These are phyloP conservation scores for Theileria sp. DNA, from an alignment of 169 alveolate species.

Conservation along the genomic window DNA sequence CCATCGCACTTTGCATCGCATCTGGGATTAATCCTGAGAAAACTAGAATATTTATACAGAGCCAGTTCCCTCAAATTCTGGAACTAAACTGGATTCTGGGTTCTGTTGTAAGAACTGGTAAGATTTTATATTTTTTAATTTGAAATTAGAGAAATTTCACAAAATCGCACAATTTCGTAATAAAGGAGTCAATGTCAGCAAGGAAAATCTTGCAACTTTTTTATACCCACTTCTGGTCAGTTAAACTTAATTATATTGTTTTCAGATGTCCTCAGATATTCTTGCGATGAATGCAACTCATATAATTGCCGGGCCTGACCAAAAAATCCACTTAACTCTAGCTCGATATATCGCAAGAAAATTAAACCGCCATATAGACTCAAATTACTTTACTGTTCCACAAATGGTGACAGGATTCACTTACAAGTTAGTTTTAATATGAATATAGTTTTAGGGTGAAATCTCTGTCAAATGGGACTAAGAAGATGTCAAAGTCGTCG, in stretches of 20 bases:
- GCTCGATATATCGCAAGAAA: constrained; percentile 48
- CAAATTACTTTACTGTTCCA: constrained; percentile 29
- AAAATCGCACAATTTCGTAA: constrained; percentile 45
- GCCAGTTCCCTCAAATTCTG: constrained; percentile 55
- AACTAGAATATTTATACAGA: constrained; percentile 37
- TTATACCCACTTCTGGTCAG: constrained; percentile 53
- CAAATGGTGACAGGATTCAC: neutral
- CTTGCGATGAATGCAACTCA: constrained; percentile 30
- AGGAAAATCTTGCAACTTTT: constrained; percentile 26
- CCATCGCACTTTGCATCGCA: constrained; percentile 56
- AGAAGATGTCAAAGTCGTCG: constrained; percentile 58
- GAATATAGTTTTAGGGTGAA: constrained; percentile 29
- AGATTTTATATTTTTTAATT: neutral
- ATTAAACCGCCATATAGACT: constrained; percentile 25
- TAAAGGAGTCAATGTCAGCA: constrained; percentile 11
- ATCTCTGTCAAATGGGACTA: constrained; percentile 57
- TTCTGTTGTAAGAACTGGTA: constrained; percentile 37
- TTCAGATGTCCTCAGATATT: constrained; percentile 64
- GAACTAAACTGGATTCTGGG: constrained; percentile 56
- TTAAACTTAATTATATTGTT: neutral
- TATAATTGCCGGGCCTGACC: constrained; percentile 61
- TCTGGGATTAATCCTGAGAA: constrained; percentile 54
- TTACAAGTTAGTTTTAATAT: constrained; percentile 19
- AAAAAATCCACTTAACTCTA: constrained; percentile 30
- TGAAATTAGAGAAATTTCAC: constrained; percentile 29